Evolutionary conservation across 345 rosid species (phyloP), one percentile per base, ranked within the genome.

Genomic region (Draba incana): DNA sequence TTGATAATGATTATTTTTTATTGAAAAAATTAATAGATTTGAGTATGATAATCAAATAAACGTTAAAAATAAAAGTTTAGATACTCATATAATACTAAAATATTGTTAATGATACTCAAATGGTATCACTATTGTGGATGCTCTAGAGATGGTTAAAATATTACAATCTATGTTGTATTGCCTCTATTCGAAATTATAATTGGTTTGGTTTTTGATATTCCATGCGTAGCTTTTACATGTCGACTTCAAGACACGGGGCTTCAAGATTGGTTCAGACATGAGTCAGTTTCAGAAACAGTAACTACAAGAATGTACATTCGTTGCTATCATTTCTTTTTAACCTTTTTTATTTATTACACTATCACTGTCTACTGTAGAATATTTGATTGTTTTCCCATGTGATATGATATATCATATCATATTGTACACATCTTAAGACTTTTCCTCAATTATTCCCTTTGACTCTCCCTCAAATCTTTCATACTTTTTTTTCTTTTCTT

Each of bases 371-470:
- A 41, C 70, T 64, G 59, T 66, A 48, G 33, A 46, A 37, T 33
- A 45, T 53, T 38, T 74, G 78, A 67, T 74, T 59, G 72, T 74
- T 66, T 59, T 66, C 51, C 73, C 73, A 74, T 74, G 78, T 67
- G 78, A 74, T 72, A n/a, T 48, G 57, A 65, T 53, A 49, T 41
- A 46, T 65, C 59, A 48, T 41, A 46, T 65, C 73, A 61, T 27
- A 59, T 10, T 27, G 63, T 74, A 67, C 72, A 20, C 73, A 67
- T 53, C 63, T 74, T 37, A 15, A 35, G 68, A 67, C 78, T 35
- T 67, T 67, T 44, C 68, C 72, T 74, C 68, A 45, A 46, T 67
- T 74, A 74, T 74, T 67, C 56, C 53, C 45, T 6, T 33, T 6
- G 38, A 43, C 20, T 42, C 71, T 33, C 62, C 57, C 27, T 62